phyloP scores from a whole-genome alignment of 148 eudicot species.

The Rhododendron kiyosumense region DNA sequence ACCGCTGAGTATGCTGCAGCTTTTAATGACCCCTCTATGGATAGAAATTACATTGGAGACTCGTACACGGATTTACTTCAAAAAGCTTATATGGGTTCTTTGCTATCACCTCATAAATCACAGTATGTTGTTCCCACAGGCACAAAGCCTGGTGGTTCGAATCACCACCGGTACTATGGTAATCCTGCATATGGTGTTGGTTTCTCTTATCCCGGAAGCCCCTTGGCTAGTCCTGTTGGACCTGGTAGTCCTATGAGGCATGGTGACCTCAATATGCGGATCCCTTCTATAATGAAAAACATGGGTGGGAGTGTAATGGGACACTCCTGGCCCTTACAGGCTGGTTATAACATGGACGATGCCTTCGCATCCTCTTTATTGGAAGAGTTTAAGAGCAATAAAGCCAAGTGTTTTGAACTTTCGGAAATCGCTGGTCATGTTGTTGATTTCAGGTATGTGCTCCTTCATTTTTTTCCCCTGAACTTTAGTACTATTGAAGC shows the following conservation, averaged over 20 bases:
- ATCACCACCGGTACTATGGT: constrained; percentile 71
- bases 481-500: constrained; percentile 4
- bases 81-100: constrained; percentile 67
- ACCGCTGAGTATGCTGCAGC: constrained; percentile 76
- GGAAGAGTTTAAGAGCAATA: constrained; percentile 96
- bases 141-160: constrained; percentile 46
- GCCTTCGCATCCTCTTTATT: constrained; percentile 65
- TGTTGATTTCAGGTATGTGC: constrained; percentile 83
- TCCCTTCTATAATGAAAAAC: constrained; percentile 61
- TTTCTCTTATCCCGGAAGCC: constrained; percentile 88
- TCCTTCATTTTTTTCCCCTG: neutral
- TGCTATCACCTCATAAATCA: constrained; percentile 73
- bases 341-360: constrained; percentile 48
- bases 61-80: constrained; percentile 64
- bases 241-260: constrained; percentile 87
- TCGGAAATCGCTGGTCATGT: constrained; percentile 89
- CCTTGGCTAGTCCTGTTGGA: constrained; percentile 69
- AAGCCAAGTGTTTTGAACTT: constrained; percentile 83
- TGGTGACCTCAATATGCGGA: constrained; percentile 58
- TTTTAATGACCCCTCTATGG: constrained; percentile 61
- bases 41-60: constrained; percentile 51
- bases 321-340: constrained; percentile 64
- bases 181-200: constrained; percentile 74
- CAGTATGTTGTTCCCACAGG: constrained; percentile 57
- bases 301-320: constrained; percentile 70